Conservation (phyloP, 495 filamentous ascomycete genomes). For the Penicillium silybi region DNA sequence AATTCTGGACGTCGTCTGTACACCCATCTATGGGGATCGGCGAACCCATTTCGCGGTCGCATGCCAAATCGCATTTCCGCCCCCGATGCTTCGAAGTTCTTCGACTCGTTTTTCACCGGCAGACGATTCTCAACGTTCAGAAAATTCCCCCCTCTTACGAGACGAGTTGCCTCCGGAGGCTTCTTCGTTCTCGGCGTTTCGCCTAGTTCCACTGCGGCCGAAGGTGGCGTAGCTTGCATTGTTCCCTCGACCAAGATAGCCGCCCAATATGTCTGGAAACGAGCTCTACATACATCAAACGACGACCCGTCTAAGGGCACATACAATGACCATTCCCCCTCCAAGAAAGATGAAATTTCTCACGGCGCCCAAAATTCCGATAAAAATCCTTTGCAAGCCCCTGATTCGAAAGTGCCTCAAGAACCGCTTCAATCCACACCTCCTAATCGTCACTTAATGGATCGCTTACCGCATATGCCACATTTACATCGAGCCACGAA, state of each 20-base stretch:
- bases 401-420: background rate
- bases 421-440: slow-evolving; percentile 11
- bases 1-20: slow-evolving; percentile 51
- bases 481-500: slow-evolving; percentile 82
- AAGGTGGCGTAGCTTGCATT: slow-evolving; percentile 34
- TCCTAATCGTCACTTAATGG: slow-evolving; percentile 49
- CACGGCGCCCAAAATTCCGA: slow-evolving; percentile 6
- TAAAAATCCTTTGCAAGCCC: slow-evolving; percentile 2
- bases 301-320: slow-evolving; percentile 10
- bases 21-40: slow-evolving; percentile 43
- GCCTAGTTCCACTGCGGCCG: slow-evolving; percentile 31
- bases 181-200: slow-evolving; percentile 36
- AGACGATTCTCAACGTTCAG: slow-evolving; percentile 18
- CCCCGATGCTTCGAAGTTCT: slow-evolving; percentile 12
- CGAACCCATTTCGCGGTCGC: slow-evolving; percentile 43
- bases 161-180: slow-evolving; percentile 37
- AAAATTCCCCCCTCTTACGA: slow-evolving; percentile 27
- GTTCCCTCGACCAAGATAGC: slow-evolving; percentile 29
- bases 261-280: slow-evolving; percentile 28
- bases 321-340: slow-evolving; percentile 6
- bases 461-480: slow-evolving; percentile 65
- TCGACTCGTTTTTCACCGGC: slow-evolving; percentile 18
- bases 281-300: slow-evolving; percentile 34
- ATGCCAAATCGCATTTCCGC: slow-evolving; percentile 27
- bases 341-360: slow-evolving; percentile 11